Percentiles rank a stretch among this genome's conserved stretches.
Conservation (phyloP, 2,329 filamentous ascomycete species). For the Parastagonospora avenae region DNA sequence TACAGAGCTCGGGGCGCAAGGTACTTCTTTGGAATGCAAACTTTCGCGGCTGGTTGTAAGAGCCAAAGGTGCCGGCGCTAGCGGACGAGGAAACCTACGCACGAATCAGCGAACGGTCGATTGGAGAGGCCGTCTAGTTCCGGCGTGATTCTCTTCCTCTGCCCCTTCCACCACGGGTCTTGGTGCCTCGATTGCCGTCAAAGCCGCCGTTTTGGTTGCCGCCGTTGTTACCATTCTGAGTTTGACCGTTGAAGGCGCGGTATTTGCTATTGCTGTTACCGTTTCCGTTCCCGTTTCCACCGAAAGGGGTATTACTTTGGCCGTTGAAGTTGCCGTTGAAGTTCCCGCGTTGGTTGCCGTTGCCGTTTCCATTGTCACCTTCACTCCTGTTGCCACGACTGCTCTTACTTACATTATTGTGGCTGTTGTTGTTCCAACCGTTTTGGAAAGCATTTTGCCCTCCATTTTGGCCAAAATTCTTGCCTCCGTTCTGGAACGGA, state of each 20-base stretch:
- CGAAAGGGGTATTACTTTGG: not conserved
- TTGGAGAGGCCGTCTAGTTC: not conserved
- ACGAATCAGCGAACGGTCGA: conserved; percentile 1
- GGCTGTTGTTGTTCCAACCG: not conserved
- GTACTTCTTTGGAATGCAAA: too few species aligned
- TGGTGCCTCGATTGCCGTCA: not conserved
- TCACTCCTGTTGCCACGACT: not conserved
- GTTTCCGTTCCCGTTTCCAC: not conserved
- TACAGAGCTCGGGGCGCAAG: too few species aligned
- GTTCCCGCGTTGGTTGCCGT: not conserved
- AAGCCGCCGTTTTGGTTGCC: not conserved
- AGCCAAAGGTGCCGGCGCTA: not conserved
- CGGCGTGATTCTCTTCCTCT: not conserved
- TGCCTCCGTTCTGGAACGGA: too few species aligned
- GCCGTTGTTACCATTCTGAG: not conserved
- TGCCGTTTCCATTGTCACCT: not conserved
- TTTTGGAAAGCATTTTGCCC: not conserved
- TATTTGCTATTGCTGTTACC: not conserved
- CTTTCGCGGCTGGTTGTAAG: not conserved
- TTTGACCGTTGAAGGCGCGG: not conserved
- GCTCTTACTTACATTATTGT: conserved; percentile 1
- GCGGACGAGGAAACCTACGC: not conserved
- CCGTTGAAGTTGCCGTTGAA: not conserved
- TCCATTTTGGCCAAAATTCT: too few species aligned
- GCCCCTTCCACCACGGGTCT: not conserved